Conservation (phyloP, 495 filamentous ascomycete species). For the Penicillium ucsense region DNA sequence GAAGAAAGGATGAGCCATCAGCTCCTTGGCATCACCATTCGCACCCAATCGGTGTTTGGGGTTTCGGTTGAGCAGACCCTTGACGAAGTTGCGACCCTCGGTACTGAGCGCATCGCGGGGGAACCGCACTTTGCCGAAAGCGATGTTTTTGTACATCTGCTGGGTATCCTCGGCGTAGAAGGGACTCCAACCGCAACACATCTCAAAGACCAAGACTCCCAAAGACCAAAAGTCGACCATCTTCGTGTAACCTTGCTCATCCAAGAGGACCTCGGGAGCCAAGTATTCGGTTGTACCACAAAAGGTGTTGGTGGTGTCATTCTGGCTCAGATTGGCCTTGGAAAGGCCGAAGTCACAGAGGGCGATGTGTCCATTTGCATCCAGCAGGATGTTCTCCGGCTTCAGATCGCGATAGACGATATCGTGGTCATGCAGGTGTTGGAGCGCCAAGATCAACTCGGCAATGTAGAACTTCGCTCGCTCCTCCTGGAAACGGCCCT, state of each 20-base stretch:
- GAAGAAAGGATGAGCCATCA: slow-evolving; percentile 93
- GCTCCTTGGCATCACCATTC: slow-evolving; percentile 82
- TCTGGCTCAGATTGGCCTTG: slow-evolving; percentile 91
- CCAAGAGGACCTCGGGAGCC: slow-evolving; percentile 87
- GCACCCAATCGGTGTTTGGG: slow-evolving; percentile 92
- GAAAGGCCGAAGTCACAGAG: slow-evolving; percentile 88
- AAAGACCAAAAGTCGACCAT: slow-evolving; percentile 99
- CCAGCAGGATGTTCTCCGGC: slow-evolving; percentile 75
- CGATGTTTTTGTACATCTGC: slow-evolving; percentile 99
- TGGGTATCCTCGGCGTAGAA: slow-evolving; percentile 99
- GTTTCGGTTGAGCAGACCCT: slow-evolving; percentile 92
- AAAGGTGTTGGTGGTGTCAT: slow-evolving; percentile 97
- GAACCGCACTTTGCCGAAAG: slow-evolving; percentile 95
- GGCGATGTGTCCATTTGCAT: slow-evolving; percentile 78
- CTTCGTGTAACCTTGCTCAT: slow-evolving; percentile 97
- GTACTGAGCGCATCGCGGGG: slow-evolving; percentile 86
- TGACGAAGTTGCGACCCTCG: slow-evolving; percentile 95
- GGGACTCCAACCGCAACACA: slow-evolving; percentile 98
- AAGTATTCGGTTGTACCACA: slow-evolving; percentile 98
- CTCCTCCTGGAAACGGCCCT: slow-evolving; percentile 89
- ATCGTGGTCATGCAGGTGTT: slow-evolving; percentile 91
- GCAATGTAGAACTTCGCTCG: slow-evolving; percentile 99
- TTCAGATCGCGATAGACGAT: slow-evolving; percentile 95
- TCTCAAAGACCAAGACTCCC: slow-evolving; percentile 95
- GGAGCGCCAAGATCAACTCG: slow-evolving; percentile 88